Percentiles rank a stretch among this genome's conserved stretches.
Evolutionary conservation across 192 early-diverging fungal species (phyloP).

Genomic region (Chytriomyces sp.): DNA sequence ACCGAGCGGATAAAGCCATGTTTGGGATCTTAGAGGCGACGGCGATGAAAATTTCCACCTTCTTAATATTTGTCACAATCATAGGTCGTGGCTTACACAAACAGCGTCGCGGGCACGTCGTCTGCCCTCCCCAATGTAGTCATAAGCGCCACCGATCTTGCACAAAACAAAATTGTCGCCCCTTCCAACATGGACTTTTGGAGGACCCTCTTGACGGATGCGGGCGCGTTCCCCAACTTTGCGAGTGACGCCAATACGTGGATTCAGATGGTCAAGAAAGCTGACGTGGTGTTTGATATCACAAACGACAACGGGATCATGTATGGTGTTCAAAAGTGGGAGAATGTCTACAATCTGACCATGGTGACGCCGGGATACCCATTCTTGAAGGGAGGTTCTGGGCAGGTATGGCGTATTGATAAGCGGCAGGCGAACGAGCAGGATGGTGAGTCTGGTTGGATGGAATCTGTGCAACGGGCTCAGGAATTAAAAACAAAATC

Average conservation of each 20-base stretch:
- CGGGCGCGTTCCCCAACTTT: slow-evolving; percentile 4
- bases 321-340: neutral
- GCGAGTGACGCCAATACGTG: neutral
- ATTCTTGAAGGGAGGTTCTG: slow-evolving; percentile 5
- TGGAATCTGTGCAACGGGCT: neutral
- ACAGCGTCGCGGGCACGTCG: neutral
- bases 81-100: slow-evolving; percentile 1
- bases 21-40: too few relatives aligned
- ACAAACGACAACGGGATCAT: neutral
- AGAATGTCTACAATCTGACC: slow-evolving; percentile 1
- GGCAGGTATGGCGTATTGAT: slow-evolving; percentile 18
- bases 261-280: neutral
- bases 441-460: neutral
- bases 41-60: too few relatives aligned
- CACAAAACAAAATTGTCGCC: slow-evolving; percentile 6
- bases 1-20: too few relatives aligned
- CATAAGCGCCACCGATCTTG: neutral
- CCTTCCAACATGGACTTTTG: slow-evolving; percentile 1
- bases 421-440: neutral
- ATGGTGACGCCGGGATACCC: neutral
- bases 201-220: neutral
- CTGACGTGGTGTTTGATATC: slow-evolving; percentile 12
- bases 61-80: neutral
- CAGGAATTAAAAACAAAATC: neutral
- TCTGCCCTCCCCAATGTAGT: neutral